Evolutionary conservation across 116 monocot species (phyloP).

Genomic region (Iris pallida): DNA sequence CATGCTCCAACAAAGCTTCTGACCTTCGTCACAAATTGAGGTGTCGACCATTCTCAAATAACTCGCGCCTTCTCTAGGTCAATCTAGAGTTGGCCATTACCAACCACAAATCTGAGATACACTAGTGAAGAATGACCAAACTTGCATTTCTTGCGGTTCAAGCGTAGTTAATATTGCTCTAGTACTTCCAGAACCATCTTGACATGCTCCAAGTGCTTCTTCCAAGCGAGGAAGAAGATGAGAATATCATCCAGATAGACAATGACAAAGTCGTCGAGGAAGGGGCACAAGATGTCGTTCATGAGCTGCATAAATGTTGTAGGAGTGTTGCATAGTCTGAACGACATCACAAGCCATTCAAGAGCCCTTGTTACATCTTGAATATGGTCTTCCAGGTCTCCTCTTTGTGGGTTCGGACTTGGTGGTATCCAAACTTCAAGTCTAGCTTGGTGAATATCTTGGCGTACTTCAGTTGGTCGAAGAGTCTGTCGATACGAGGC

Average conservation of each 20-base stretch:
- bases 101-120: background rate
- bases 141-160: background rate
- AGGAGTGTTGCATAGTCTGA: background rate
- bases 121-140: background rate
- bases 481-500: background rate
- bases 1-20: background rate
- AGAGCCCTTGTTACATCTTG: background rate
- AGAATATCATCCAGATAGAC: background rate
- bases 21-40: background rate
- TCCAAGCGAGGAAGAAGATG: background rate
- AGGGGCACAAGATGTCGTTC: background rate
- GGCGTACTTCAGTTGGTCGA: background rate
- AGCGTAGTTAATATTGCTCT: background rate
- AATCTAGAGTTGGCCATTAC: background rate
- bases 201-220: too few relatives aligned
- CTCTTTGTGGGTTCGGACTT: background rate
- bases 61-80: background rate
- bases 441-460: background rate
- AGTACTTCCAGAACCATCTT: background rate
- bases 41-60: background rate
- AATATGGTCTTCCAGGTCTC: background rate
- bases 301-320: background rate
- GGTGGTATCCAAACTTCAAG: background rate
- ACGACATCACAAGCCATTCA: background rate
- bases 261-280: background rate